Percentiles rank a stretch among this genome's conserved stretches.
phyloP scores from a whole-genome alignment of 768 basidiomycete species.

The Zangia roseola region DNA sequence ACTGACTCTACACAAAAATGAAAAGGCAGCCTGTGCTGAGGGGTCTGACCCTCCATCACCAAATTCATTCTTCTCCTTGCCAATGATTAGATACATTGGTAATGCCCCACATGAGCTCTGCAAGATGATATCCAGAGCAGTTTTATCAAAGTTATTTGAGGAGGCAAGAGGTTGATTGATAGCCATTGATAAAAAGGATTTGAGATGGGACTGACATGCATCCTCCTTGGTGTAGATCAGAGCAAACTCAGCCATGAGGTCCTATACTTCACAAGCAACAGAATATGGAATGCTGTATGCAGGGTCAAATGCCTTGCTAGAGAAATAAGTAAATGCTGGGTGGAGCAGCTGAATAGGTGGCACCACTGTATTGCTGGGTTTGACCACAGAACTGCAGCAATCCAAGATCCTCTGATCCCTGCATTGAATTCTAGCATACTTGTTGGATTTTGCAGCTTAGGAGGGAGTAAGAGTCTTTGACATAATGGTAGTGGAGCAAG shows the following conservation, averaged over 20 bases:
- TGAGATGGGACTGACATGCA: not conserved
- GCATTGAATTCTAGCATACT: conserved; percentile 5
- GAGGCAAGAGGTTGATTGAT: not conserved
- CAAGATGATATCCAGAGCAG: not conserved
- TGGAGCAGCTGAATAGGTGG: conserved; percentile 17
- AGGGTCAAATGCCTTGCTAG: conserved; percentile 16
- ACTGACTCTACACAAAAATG: conserved; percentile 15
- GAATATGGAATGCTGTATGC: conserved; percentile 5
- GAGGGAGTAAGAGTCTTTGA: conserved; percentile 5
- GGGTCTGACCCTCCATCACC: conserved; percentile 28
- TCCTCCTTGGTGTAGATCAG: conserved; percentile 10
- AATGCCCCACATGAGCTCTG: not conserved
- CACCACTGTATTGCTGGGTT: conserved; percentile 1
- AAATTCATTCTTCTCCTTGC: conserved; percentile 19
- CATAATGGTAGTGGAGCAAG: not conserved
- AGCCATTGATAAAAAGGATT: not conserved
- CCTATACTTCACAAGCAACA: not conserved
- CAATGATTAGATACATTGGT: conserved; percentile 8
- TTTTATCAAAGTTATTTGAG: not conserved
- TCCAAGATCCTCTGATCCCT: conserved; percentile 4
- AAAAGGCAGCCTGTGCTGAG: conserved; percentile 29
- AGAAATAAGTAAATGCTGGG: conserved; percentile 29
- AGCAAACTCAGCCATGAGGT: conserved; percentile 16
- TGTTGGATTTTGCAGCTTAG: conserved; percentile 4
- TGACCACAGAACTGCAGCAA: not conserved